These are phyloP conservation scores for Tillandsia leiboldiana DNA, from an alignment of 176 grass and related monocot genomes.

Conservation along the genomic window DNA sequence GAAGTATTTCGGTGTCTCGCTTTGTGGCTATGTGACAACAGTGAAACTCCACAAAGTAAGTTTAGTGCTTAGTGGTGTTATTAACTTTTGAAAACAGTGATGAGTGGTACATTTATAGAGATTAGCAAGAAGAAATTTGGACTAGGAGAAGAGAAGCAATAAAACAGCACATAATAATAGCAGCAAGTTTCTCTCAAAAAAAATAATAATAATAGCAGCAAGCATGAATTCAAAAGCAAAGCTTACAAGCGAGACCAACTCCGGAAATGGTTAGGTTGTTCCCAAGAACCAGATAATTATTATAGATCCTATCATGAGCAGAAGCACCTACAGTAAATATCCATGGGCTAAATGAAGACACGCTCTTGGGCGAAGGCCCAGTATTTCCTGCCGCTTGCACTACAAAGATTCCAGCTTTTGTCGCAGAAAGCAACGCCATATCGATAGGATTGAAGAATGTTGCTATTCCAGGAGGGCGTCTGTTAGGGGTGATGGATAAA, in stretches of 20 bases:
- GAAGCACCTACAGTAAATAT: constrained; percentile 97
- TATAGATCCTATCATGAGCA: constrained; percentile 87
- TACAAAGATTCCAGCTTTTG: constrained; percentile 91
- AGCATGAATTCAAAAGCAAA: constrained; percentile 14
- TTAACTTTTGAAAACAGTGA: no score
- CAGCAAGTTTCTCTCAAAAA: not conserved
- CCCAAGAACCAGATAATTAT: constrained; percentile 72
- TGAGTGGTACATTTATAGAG: no score
- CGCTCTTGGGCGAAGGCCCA: constrained; percentile 79
- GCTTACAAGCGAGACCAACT: constrained; percentile 95
- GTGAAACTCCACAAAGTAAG: no score
- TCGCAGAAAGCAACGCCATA: constrained; percentile 80
- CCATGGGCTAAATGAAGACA: constrained; percentile 94
- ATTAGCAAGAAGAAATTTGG: no score
- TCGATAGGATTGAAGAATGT: constrained; percentile 99
- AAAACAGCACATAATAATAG: not conserved
- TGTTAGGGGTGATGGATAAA: constrained; percentile 94
- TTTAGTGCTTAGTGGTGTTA: no score
- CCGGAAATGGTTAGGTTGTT: constrained; percentile 82
- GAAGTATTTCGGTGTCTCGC: no score
- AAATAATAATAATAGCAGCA: not conserved
- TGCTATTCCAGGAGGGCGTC: constrained; percentile 76
- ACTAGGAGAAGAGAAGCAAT: not conserved
- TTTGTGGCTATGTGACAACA: no score
- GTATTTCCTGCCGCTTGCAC: constrained; percentile 98